Evolutionary conservation across 192 early-diverging fungal genomes (phyloP).

Genomic region (Lobulomyces angularis): DNA sequence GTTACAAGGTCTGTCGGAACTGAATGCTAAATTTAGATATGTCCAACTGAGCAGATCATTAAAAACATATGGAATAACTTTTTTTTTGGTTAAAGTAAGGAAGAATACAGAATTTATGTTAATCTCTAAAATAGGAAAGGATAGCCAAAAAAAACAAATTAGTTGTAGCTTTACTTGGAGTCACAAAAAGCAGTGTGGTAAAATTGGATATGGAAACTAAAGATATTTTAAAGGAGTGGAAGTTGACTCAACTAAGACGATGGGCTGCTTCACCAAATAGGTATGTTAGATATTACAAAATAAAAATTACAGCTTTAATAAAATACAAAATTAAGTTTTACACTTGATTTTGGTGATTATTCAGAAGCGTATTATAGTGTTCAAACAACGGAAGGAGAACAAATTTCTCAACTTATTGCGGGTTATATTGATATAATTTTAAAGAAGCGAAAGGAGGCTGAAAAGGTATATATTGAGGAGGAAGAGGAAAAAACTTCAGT

Average conservation of each 20-base stretch:
- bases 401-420: slow-evolving; percentile 42
- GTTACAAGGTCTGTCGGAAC: slow-evolving; percentile 36
- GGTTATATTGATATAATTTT: slow-evolving; percentile 56
- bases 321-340: slow-evolving; percentile 23
- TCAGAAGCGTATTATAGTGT: slow-evolving; percentile 41
- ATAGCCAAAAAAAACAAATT: slow-evolving; percentile 33
- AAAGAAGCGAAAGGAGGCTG: slow-evolving; percentile 41
- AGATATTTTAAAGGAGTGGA: slow-evolving; percentile 36
- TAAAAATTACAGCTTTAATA: slow-evolving; percentile 5
- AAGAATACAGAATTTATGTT: not conserved
- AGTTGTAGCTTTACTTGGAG: slow-evolving; percentile 28
- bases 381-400: slow-evolving; percentile 43
- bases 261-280: slow-evolving; percentile 43
- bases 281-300: slow-evolving; percentile 3
- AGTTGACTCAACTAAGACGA: slow-evolving; percentile 37
- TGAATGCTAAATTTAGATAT: slow-evolving; percentile 47
- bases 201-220: slow-evolving; percentile 41
- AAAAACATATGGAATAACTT: slow-evolving; percentile 49
- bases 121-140: slow-evolving; percentile 14
- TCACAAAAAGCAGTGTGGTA: slow-evolving; percentile 41
- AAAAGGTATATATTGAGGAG: slow-evolving; percentile 24
- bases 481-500: slow-evolving; percentile 36
- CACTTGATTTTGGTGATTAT: slow-evolving; percentile 53
- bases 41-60: slow-evolving; percentile 40
- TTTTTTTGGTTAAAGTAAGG: slow-evolving; percentile 42